These are phyloP conservation scores for Coprinellus aureogranulatus DNA, from an alignment of 768 basidiomycete species.

Conservation along the genomic window DNA sequence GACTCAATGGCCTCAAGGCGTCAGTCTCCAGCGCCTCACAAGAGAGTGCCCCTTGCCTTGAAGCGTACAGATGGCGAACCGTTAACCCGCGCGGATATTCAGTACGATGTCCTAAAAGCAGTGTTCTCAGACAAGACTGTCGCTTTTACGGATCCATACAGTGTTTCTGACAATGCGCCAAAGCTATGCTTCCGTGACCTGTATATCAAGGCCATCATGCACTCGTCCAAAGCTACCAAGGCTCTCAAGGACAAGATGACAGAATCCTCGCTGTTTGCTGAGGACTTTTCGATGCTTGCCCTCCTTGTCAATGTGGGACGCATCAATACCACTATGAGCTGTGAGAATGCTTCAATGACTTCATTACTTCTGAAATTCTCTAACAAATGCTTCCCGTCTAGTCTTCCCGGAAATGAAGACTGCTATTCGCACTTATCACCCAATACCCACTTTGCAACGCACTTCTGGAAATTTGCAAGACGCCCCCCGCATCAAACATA, in stretches of 20 bases:
- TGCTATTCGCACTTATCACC: constrained; percentile 72
- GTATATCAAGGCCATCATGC: constrained; percentile 48
- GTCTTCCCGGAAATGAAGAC: constrained; percentile 84
- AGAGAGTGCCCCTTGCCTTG: constrained; percentile 40
- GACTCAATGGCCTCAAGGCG: constrained; percentile 31
- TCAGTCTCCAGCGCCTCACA: constrained; percentile 35
- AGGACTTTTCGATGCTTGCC: constrained; percentile 73
- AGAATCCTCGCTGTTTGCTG: constrained; percentile 55
- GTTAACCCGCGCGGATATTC: constrained; percentile 63
- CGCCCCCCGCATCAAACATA: constrained; percentile 74
- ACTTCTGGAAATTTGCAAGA: constrained; percentile 73
- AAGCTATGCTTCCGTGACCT: constrained; percentile 62
- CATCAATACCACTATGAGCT: constrained; percentile 81
- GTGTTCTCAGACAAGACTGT: constrained; percentile 69
- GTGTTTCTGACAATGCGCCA: constrained; percentile 10
- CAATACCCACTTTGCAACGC: constrained; percentile 68
- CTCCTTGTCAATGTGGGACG: constrained; percentile 76
- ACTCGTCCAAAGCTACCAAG: constrained; percentile 67
- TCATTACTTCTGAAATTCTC: constrained; percentile 1
- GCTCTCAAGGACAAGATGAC: constrained; percentile 69
- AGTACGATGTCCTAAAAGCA: constrained; percentile 74
- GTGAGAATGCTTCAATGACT: constrained; percentile 40
- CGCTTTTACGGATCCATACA: constrained; percentile 52
- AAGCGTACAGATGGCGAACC: constrained; percentile 66
- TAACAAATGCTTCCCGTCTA: constrained; percentile 22